Base-by-base conservation (phyloP, 225 moss, liverwort and hornwort species). In the Bryoerythrophyllum caledonicum region DNA sequence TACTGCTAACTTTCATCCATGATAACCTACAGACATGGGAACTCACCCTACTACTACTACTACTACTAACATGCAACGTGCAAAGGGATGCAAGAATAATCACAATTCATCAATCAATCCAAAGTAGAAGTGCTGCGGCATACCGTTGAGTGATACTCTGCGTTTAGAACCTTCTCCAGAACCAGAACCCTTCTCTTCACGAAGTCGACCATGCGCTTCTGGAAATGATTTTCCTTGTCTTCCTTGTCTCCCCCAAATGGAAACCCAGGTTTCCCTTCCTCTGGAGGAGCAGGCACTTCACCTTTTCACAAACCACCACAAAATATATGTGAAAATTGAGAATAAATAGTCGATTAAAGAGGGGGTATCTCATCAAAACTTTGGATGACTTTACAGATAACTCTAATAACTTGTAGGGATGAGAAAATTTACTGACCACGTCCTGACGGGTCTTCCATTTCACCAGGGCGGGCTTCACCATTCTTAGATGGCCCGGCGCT, bases 171-270 rank as follows among this genome's bases (percentile, higher is more conserved):
- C 74, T 94, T 94, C 72, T 94, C 93, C 61, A 94, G 74, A 16
- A 91, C 90, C 60, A 90, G 63, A 24, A 94, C 91, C 73, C 93
- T 88, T 72, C 90, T 81, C 76, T 94, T 94, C 16, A 94, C 83
- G 69, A 91, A 94, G 70, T 94, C 93, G 55, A 94, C 93, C 91
- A 94, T 91, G 73, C 91, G 83, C 44, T 94, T 94, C 65, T 94
- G 91, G 79, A 94, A 80, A 60, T 94, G 85, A 6, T 83, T 90
- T 78, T 94, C 93, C 19, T 81, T 86, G 35, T 85, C 86, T 63
- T 94, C 93, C 34, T 81, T 91, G 72, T 83, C 87, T 6, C 68
- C 77, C 7, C 84, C 91, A 41, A 58, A 25, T 55, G 82, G 65
- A 30, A 74, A 49, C 60, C 78, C 82, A 64, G 62, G 25, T 64